Evolutionary conservation across 2,329 filamentous ascomycete species (phyloP), one percentile per base, ranked within the genome.

Genomic region (Hypoxylon sp.): DNA sequence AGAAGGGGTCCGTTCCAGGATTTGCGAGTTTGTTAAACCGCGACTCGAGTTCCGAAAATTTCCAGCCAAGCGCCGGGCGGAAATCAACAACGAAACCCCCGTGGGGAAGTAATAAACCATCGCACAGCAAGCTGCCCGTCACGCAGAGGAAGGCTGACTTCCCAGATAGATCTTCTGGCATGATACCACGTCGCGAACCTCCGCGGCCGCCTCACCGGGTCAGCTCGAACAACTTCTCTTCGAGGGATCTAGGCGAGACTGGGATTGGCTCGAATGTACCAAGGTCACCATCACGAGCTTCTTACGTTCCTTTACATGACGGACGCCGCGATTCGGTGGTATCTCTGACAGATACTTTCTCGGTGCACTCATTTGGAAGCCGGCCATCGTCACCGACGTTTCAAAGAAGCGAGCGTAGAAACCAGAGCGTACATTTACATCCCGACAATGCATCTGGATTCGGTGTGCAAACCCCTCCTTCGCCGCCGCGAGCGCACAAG

Each of bases 261-360:
- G 70, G 72, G 3, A 64, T 62, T 7, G 50, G 54, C n/a, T 55
- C 75, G 3, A 73, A 69, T 0, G 68, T 75, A 2, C 72, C 75
- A 11, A 76, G 79, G 26, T 80, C 75, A 48, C 78, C 80, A 4
- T 85, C 84, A 0, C 76, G 80, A 43, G 70, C 83, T 34, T 83
- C 82, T 47, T 83, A 81, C 64, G 78, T 85, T 11, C 83, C 85
- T 0, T 74, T 85, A 3, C 82, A 83, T 37, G 82, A 87, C 50
- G 79, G 76, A 24, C 79, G 82, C 3, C 80, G 83, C 20, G 82
- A 85, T 65, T 88, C 86, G 0, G 72, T 86, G 11, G 78, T 86
- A 3, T 87, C 86, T 0, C 79, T 85, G 52, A 84, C 84, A 1
- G 85, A 87, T 57, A 82, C 83, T 0, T 85, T 83, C 60, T 85